Evolutionary conservation across 2,329 filamentous ascomycete species (phyloP), one percentile per base, ranked within the genome.

Genomic region (Pseudogymnoascus sp.): DNA sequence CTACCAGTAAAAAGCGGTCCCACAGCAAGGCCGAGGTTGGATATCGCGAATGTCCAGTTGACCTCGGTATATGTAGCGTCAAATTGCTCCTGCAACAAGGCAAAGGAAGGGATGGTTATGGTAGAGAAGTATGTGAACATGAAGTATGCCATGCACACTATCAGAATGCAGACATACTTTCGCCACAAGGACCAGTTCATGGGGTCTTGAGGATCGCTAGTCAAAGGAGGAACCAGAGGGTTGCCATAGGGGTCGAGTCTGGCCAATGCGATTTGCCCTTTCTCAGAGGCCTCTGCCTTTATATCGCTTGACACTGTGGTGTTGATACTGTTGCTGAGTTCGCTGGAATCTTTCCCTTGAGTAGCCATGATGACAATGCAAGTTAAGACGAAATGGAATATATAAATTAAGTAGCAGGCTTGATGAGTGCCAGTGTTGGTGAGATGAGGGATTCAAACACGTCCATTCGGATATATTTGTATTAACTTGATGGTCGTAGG

Each of bases 101-200:
- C 70, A 65, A 83, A 84, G 0, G 81, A 82, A 1, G 82, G 81
- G 0, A 84, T 79, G 0, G 81, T 82, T 0, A 79, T 82, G 1
- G 81, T 84, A 0, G 82, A 84, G 64, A 84, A 76, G 71, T 83
- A 85, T 14, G 82, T 84, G 72, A 84, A 83, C 65, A 84, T 72
- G 67, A 84, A 84, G 67, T 83, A 83, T 65, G 79, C 81, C 40
- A 52, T 41, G 58, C 45, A 66, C 14, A 83, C 79, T 63, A 84
- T 81, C 2, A 73, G 74, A 2, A 84, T 71, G 45, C 81, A 79
- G 1, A 67, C 69, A 68, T 82, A 75, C 67, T 84, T 84, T 65
- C 78, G 77, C 8, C 73, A 58, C 2, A 63, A 68, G 0, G 78
- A 72, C 80, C 81, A 84, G 67, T 83, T 84, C 59, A 84, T 71